Conservation (phyloP, 2,329 filamentous ascomycete species). For the Metarhizium sp. region DNA sequence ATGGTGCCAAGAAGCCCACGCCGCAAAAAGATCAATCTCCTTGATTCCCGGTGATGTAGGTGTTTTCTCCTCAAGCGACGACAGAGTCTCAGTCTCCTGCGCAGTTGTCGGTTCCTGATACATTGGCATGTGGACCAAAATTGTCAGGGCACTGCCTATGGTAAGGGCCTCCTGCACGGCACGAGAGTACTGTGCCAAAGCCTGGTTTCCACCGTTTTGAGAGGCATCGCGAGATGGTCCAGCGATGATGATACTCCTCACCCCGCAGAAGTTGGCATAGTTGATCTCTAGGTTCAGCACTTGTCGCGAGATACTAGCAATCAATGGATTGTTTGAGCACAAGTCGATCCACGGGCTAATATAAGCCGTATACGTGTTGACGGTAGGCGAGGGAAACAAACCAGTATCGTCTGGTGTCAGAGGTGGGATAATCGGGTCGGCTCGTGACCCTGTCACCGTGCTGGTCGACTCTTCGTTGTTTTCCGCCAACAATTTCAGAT, state of each 20-base stretch:
- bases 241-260: conserved; percentile 71
- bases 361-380: conserved; percentile 67
- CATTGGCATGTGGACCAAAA: conserved; percentile 79
- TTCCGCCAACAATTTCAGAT: conserved; percentile 38
- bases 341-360: conserved; percentile 92
- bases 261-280: conserved; percentile 91
- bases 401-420: conserved; percentile 73
- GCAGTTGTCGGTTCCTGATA: conserved; percentile 59
- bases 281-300: conserved; percentile 84
- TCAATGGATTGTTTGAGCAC: conserved; percentile 69
- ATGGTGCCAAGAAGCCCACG: conserved; percentile 91
- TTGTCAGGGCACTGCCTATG: conserved; percentile 65
- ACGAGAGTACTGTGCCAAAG: conserved; percentile 69
- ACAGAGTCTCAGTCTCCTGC: conserved; percentile 41
- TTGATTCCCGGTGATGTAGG: conserved; percentile 22
- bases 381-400: conserved; percentile 56
- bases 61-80: conserved; percentile 27
- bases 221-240: conserved; percentile 61
- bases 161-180: conserved; percentile 72
- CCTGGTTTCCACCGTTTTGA: conserved; percentile 37
- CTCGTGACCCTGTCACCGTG: conserved; percentile 34
- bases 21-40: conserved; percentile 61
- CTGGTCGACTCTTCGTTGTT: conserved; percentile 27
- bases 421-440: conserved; percentile 52
- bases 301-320: conserved; percentile 81